Base-by-base conservation (phyloP, 805 yeast genomes). In the Starmerella cellae region DNA sequence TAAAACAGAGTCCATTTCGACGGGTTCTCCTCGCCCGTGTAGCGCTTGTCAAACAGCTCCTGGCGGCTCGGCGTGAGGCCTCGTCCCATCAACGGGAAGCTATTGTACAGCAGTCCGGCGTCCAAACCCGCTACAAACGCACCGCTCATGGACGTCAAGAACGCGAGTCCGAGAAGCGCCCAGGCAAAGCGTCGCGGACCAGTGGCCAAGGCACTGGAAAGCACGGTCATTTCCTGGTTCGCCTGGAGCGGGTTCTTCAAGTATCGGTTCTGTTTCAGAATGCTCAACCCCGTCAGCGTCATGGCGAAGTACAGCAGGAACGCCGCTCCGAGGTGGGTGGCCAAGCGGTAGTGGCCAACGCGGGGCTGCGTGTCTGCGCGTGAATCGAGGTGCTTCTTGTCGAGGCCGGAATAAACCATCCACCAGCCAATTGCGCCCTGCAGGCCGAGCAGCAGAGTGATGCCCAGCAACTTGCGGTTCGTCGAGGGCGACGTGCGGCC, bases 381-480 rank as follows among this genome's bases (percentile, higher is more conserved):
- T 50, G 79, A 85, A 19, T 71, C 72, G 37, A 91, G 66, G 56
- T 79, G 79, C 35, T 78, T 71, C 55, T 79, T 80, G 58, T 85
- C 94, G 43, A 91, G 69, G 24, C 98, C 98, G 9, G 95, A 83
- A 55, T 82, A 77, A 40, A 91, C 98, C 98, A 91, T 91, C 99
- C 99, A 91, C 98, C 98, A 91, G 26, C 98, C 98, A 51, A 91
- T 79, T 41, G 79, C 81, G 41, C 98, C 98, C 67, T 91, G 98
- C 37, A 91, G 65, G 10, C 95, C 99, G 44, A 91, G 69, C 39
- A 91, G 64, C 0, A 70, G 75, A 33, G 94, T 73, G 36, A 91
- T 71, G 2, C 82, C 82, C 18, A 82, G 61, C 14, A 91, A 66
- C 51, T 83, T 71, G 43, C 66, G 66, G 38, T 82, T 77, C 3